A percentile compares a stretch with the other conserved stretches of the same genome.
phyloP scores from a whole-genome alignment of 208 protist genomes.

The Strigomonas culicis region DNA sequence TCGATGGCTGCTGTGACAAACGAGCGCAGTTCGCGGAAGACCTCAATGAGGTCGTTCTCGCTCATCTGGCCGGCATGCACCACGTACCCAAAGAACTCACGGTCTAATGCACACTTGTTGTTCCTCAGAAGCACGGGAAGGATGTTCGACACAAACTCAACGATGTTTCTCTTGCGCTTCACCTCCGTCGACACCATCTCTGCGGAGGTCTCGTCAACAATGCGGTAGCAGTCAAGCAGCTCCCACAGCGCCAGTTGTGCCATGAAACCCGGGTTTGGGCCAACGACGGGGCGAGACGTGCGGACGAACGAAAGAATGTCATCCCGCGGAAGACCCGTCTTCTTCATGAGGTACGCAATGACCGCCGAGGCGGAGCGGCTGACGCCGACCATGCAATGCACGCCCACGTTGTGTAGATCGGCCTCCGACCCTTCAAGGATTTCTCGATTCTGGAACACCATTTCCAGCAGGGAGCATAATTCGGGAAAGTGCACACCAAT shows the following conservation, averaged over 20 bases:
- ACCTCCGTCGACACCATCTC: conserved; percentile 41
- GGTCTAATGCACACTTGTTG: conserved; percentile 52
- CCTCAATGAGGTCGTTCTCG: conserved; percentile 20
- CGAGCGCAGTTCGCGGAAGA: conserved; percentile 38
- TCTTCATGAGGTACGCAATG: conserved; percentile 85
- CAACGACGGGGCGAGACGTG: conserved; percentile 45
- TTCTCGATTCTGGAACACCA: conserved; percentile 39
- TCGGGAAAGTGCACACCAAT: conserved; percentile 67
- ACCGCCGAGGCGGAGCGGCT: conserved; percentile 81
- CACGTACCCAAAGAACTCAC: conserved; percentile 58
- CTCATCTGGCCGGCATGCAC: conserved; percentile 14
- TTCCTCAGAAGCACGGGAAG: conserved; percentile 37
- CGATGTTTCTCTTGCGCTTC: conserved; percentile 28
- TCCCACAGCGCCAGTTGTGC: conserved; percentile 65
- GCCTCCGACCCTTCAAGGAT: not conserved
- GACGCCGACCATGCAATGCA: conserved; percentile 88
- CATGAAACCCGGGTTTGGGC: conserved; percentile 77
- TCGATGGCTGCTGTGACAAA: conserved; percentile 37
- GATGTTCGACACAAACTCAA: conserved; percentile 26
- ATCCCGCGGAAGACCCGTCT: conserved; percentile 32
- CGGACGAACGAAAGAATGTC: conserved; percentile 58
- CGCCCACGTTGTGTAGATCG: conserved; percentile 35
- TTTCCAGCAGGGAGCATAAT: conserved; percentile 55
- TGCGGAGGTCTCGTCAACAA: conserved; percentile 53
- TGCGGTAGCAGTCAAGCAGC: conserved; percentile 32